phyloP scores from a whole-genome alignment of 176 grass and related monocot species.

The Zea luxurians region DNA sequence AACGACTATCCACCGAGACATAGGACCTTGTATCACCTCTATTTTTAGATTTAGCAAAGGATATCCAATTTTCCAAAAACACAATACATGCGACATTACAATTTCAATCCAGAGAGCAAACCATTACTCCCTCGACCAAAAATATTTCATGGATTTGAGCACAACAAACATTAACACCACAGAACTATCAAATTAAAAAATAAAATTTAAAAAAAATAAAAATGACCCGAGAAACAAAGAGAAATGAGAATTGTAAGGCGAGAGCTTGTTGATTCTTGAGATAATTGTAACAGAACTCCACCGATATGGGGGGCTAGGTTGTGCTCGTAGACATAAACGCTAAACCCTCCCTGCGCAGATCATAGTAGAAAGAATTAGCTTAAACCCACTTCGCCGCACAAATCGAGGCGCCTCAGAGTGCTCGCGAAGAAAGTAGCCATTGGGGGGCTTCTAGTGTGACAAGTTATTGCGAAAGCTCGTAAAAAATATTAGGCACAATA shows the following conservation, averaged over 20 bases:
- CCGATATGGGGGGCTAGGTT: conserved; percentile 44
- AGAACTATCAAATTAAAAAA: not conserved
- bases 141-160: not conserved
- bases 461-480: too few relatives aligned
- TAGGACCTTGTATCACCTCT: too few relatives aligned
- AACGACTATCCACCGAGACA: too few relatives aligned
- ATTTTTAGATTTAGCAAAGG: not conserved
- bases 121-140: not conserved
- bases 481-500: too few relatives aligned
- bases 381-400: not conserved
- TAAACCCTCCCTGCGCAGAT: conserved; percentile 48
- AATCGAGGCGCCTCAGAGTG: not conserved
- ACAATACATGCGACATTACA: not conserved
- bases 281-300: not conserved
- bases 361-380: not conserved
- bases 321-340: conserved; percentile 54
- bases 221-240: not conserved
- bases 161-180: not conserved
- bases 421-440: conserved; percentile 1
- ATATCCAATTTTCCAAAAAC: not conserved
- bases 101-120: not conserved
- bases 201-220: not conserved
- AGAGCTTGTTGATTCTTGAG: not conserved
- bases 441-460: not conserved
- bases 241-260: not conserved